Conservation (phyloP, 208 protist genomes). For the Crithidia expoeki region DNA sequence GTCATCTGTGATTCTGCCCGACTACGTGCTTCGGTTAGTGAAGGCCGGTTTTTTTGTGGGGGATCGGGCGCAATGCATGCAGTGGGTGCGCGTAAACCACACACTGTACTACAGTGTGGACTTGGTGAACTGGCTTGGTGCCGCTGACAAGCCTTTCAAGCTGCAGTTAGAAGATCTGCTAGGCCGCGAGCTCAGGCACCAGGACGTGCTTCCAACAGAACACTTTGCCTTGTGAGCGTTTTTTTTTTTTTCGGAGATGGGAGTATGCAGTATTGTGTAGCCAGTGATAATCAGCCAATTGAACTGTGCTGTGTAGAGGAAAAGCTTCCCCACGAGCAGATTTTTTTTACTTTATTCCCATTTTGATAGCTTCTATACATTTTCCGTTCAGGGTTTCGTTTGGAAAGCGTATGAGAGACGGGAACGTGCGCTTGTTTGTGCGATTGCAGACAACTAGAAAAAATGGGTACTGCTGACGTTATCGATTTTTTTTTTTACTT, state of each 20-base stretch:
- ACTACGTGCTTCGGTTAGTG: constrained; percentile 67
- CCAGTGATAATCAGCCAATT: too few species aligned
- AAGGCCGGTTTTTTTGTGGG: constrained; percentile 80
- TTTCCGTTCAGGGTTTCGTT: too few species aligned
- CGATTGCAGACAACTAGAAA: background rate
- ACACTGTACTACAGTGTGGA: constrained; percentile 59
- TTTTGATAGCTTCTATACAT: too few species aligned
- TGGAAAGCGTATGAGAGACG: too few species aligned
- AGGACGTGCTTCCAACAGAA: constrained; percentile 69
- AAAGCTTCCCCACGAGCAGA: too few species aligned
- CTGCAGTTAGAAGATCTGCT: constrained; percentile 73
- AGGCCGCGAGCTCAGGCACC: constrained; percentile 51
- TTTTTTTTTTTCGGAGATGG: background rate
- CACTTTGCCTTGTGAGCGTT: constrained; percentile 37
- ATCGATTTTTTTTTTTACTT: background rate
- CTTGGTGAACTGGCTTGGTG: constrained; percentile 69
- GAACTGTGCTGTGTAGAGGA: too few species aligned
- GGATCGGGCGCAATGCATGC: constrained; percentile 46
- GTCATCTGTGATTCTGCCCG: constrained; percentile 55
- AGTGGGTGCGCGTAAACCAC: constrained; percentile 72
- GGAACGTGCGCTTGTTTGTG: too few species aligned
- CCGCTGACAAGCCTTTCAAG: constrained; percentile 56
- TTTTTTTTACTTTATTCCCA: too few species aligned
- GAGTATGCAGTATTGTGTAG: too few species aligned
- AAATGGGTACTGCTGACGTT: background rate